Base-by-base conservation (phyloP, 345 rosid genomes). In the Theobroma cacao region DNA sequence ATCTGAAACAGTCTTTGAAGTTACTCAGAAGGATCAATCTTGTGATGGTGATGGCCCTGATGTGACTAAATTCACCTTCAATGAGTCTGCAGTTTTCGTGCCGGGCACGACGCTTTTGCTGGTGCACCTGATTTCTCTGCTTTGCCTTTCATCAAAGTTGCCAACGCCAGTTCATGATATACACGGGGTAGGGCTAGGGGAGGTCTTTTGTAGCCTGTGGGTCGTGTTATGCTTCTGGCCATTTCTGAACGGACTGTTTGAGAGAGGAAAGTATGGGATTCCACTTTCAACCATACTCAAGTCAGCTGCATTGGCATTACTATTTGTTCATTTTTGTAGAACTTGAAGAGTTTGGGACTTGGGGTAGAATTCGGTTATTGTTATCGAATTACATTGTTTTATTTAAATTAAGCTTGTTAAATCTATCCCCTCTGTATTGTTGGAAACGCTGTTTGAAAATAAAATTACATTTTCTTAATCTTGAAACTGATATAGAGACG, bases 191-290 rank as follows among this genome's bases (percentile, higher is more conserved):
- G 86, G 86, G 26, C 10, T 79, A 1, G 86, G 76, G 3, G 93
- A 92, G 82, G 64, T 74, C n/a, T 24, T 82, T 30, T 81, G 79
- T 20, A 79, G 89, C 67, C 6, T 82, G 15, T 58, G 79, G 81
- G 85, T 86, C 79, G 61, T 88, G 59, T 5, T 78, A 1, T 80
- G 81, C 75, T 89, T 90, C 64, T 71, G 73, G 83, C 86, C 90
- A 13, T 88, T 89, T 80, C 26, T 87, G 0, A 86, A 77, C 34
- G 93, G 93, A 22, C 53, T 91, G 66, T 82, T 88, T 80, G 72
- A 79, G 22, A 90, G 72, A 65, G 94, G 89, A 15, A 86, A 87
- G 63, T 83, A 81, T 81, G 91, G 94, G 20, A 87, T 91, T 56
- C 93, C 97, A 3, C 47, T 59, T 7, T 55, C 90, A 14, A 93